Conservation (phyloP, 2,329 filamentous ascomycete species). For the Mycocentrospora acerina region DNA sequence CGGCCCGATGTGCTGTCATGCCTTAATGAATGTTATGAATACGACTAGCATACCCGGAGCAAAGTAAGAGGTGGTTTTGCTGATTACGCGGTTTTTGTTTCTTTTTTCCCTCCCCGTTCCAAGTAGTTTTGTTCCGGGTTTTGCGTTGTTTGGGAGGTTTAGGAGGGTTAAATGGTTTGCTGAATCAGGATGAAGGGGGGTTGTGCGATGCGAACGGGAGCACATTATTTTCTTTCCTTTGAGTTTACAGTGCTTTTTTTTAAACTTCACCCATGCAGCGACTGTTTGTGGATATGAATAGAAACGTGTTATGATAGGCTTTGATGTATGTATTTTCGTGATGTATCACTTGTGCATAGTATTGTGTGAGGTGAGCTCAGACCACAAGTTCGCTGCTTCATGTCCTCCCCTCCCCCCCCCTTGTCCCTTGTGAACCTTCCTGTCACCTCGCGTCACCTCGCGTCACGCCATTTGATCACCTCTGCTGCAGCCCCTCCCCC, state of each 20-base stretch:
- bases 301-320: too few species aligned
- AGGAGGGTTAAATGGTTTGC: neutral
- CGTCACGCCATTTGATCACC: too few species aligned
- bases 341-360: too few species aligned
- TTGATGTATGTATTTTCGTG: too few species aligned
- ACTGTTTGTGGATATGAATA: too few species aligned
- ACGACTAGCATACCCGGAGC: slow-evolving; percentile 39
- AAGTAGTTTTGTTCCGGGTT: slow-evolving; percentile 1
- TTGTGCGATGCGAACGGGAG: slow-evolving; percentile 3
- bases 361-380: too few species aligned
- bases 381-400: too few species aligned
- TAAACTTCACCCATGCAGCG: neutral
- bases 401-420: too few species aligned
- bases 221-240: slow-evolving; percentile 8
- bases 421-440: too few species aligned
- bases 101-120: slow-evolving; percentile 11
- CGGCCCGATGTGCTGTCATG: slow-evolving; percentile 21
- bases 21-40: slow-evolving; percentile 38
- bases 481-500: too few species aligned
- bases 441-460: too few species aligned
- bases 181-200: neutral
- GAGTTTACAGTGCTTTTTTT: slow-evolving; percentile 2
- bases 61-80: slow-evolving; percentile 20
- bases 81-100: slow-evolving; percentile 13
- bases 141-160: slow-evolving; percentile 1